Conservation (phyloP, 2,329 filamentous ascomycete genomes). For the Apiospora aurea region DNA sequence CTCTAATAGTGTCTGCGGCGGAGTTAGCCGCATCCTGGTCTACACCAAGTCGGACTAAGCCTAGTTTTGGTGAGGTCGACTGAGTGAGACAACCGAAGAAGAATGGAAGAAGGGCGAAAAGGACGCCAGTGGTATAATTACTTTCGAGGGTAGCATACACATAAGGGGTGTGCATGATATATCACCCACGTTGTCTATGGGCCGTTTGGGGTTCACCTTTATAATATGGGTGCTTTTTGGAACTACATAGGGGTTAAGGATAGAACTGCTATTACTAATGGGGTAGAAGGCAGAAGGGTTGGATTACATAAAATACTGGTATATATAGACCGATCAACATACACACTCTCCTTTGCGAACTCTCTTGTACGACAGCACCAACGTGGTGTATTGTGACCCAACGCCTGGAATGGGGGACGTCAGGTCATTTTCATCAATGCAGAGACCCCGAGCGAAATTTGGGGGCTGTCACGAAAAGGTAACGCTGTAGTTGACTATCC, state of each 20-base stretch:
- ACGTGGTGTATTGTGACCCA: too few relatives aligned
- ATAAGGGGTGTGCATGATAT: background rate
- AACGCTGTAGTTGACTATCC: too few relatives aligned
- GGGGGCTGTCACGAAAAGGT: too few relatives aligned
- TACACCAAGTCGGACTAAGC: background rate
- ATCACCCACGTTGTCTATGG: background rate
- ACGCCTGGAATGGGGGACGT: too few relatives aligned
- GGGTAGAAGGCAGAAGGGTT: too few relatives aligned
- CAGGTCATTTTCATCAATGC: too few relatives aligned
- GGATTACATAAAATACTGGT: background rate
- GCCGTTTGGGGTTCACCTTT: background rate
- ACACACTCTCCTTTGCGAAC: background rate
- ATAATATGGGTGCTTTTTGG: background rate
- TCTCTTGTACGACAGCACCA: too few relatives aligned
- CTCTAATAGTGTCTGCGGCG: background rate
- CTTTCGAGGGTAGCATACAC: background rate
- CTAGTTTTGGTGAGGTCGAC: background rate
- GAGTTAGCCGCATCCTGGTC: slow-evolving; percentile 3
- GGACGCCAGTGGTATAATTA: background rate
- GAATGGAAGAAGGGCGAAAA: background rate
- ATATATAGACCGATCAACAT: background rate
- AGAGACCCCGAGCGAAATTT: too few relatives aligned
- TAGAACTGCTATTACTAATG: background rate
- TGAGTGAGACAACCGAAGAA: background rate
- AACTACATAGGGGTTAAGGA: background rate